A percentile compares a stretch with the other conserved stretches of the same genome.
These are phyloP conservation scores for Aureobasidium mangrovei DNA, from an alignment of 2,329 filamentous ascomycete genomes.

Conservation along the genomic window DNA sequence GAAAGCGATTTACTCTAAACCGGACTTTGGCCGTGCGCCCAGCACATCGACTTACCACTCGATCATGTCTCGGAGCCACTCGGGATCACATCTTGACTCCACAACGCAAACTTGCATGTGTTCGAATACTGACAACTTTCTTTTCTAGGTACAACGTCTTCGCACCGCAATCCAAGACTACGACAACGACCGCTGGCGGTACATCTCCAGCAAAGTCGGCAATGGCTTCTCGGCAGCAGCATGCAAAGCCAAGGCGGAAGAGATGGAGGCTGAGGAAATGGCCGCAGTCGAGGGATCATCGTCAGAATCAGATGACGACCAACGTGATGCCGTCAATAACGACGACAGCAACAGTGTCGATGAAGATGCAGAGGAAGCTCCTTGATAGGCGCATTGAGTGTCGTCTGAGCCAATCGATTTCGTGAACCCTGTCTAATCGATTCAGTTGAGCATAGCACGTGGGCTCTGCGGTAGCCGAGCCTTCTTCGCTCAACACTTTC, in stretches of 20 bases:
- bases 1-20: too few species aligned
- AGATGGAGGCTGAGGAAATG: slow-evolving; percentile 38
- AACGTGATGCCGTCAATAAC: background rate
- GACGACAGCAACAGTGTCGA: too few species aligned
- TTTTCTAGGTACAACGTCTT: slow-evolving; percentile 62
- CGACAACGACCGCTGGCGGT: slow-evolving; percentile 87
- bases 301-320: background rate
- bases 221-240: slow-evolving; percentile 80
- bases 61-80: background rate
- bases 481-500: too few species aligned
- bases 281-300: background rate
- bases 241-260: slow-evolving; percentile 70
- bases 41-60: too few species aligned
- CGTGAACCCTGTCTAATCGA: too few species aligned
- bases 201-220: slow-evolving; percentile 83
- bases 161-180: slow-evolving; percentile 71
- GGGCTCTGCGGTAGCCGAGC: too few species aligned
- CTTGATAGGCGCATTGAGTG: too few species aligned
- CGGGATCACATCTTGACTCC: background rate
- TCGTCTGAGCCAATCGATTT: too few species aligned
- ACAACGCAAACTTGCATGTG: background rate
- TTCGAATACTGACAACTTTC: background rate
- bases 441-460: too few species aligned
- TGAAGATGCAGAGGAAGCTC: too few species aligned
- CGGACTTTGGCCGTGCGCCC: too few species aligned